These are phyloP conservation scores for Pseudomicrostroma phylloplanum DNA, from an alignment of 1,284 basidiomycete species.

Conservation along the genomic window DNA sequence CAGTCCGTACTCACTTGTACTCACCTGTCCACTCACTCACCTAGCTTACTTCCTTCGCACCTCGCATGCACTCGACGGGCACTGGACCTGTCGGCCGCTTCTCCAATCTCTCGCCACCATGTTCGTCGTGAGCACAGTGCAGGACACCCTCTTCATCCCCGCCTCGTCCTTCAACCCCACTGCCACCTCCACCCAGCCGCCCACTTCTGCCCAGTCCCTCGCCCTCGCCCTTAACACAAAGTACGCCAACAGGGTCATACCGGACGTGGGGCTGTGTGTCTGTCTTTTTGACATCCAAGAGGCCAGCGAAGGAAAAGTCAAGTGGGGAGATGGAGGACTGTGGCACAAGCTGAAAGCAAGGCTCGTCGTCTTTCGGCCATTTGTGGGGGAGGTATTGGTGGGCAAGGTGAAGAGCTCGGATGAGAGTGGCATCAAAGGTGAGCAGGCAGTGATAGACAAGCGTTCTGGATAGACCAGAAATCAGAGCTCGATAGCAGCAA, in stretches of 20 bases:
- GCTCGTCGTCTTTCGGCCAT: constrained; percentile 84
- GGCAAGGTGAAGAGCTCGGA: constrained; percentile 81
- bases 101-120: not conserved
- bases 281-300: constrained; percentile 10
- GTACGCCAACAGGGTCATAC: constrained; percentile 77
- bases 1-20: too few species aligned
- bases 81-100: not conserved
- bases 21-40: too few species aligned
- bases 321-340: constrained; percentile 87
- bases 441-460: constrained; percentile 34
- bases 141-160: constrained; percentile 6
- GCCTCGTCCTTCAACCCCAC: not conserved
- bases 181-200: not conserved
- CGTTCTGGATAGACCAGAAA: too few species aligned
- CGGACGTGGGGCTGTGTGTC: constrained; percentile 57
- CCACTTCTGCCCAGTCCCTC: not conserved
- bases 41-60: too few species aligned
- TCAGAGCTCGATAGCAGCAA: too few species aligned
- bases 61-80: too few species aligned
- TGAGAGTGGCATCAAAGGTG: constrained; percentile 73
- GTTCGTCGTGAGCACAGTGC: not conserved
- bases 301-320: constrained; percentile 61
- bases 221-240: constrained; percentile 63
- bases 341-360: constrained; percentile 94
- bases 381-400: constrained; percentile 78